A percentile compares a stretch with the other conserved stretches of the same genome.
phyloP scores from a whole-genome alignment of 768 basidiomycete species.

The Mycena maculata region DNA sequence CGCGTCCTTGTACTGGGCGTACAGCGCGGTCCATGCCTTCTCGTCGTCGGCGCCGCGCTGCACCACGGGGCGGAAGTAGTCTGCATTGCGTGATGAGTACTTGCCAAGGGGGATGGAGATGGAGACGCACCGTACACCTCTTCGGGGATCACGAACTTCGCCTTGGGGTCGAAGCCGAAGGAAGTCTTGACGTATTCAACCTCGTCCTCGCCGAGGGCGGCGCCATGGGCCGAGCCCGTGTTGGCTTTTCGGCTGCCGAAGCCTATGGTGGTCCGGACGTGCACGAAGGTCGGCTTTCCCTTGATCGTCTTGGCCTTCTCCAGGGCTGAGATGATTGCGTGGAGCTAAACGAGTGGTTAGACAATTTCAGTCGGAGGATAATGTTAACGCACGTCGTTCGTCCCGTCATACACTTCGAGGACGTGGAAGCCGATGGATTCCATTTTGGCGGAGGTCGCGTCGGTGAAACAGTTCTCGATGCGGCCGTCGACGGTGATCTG shows the following conservation, averaged over 20 bases:
- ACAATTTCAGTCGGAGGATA: not conserved
- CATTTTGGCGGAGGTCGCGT: conserved; percentile 21
- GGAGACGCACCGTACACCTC: conserved; percentile 15
- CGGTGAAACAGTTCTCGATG: conserved; percentile 26
- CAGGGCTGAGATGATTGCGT: conserved; percentile 6
- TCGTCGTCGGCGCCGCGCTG: conserved; percentile 15
- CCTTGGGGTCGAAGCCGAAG: conserved; percentile 27
- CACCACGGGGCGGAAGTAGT: conserved; percentile 20
- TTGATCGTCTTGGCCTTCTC: conserved; percentile 8
- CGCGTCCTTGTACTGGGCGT: conserved; percentile 7
- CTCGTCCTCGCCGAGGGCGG: conserved; percentile 20
- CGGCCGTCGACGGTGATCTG: conserved; percentile 31
- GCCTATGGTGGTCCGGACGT: conserved; percentile 26
- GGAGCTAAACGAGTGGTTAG: not conserved
- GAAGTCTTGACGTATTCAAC: conserved; percentile 24
- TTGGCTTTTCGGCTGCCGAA: conserved; percentile 25
- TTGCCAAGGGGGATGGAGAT: too few relatives aligned
- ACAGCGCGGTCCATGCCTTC: conserved; percentile 15
- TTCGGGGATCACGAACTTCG: conserved; percentile 16
- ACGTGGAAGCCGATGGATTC: conserved; percentile 25
- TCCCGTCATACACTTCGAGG: conserved; percentile 18
- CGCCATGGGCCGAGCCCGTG: conserved; percentile 25
- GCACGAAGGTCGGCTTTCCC: conserved; percentile 24
- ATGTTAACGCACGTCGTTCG: conserved; percentile 10
- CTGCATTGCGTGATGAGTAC: not conserved